Evolutionary conservation across 1,139 yeast genomes (phyloP).

Genomic region (Debaryomyces coudertii): DNA sequence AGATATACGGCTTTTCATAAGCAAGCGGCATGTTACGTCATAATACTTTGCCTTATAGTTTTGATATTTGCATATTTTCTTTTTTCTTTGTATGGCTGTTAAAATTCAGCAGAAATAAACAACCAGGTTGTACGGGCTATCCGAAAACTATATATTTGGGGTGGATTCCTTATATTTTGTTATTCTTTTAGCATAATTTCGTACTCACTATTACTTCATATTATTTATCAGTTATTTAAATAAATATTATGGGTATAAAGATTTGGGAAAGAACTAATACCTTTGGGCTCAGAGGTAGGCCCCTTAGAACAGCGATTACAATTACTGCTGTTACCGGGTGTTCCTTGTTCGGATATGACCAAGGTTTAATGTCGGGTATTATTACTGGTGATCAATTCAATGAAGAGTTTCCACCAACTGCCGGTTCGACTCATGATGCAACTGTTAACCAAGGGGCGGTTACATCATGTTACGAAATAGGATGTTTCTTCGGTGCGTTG

Average conservation of each 20-base stretch:
- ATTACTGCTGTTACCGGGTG: slow-evolving; percentile 66
- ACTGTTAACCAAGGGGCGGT: slow-evolving; percentile 66
- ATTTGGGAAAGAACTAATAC: slow-evolving; percentile 39
- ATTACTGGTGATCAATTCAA: slow-evolving; percentile 65
- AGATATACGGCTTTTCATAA: background rate
- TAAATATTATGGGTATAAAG: slow-evolving; percentile 11
- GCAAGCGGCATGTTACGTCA: background rate
- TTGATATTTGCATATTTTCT: background rate
- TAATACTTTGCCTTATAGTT: background rate
- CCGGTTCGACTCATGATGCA: slow-evolving; percentile 12
- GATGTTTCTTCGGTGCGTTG: slow-evolving; percentile 76
- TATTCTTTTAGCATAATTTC: background rate
- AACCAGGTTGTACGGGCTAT: background rate
- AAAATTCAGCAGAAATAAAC: slow-evolving; percentile 2
- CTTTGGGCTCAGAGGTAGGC: slow-evolving; percentile 52
- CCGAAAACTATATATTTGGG: slow-evolving; percentile 5
- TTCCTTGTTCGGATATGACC: slow-evolving; percentile 75
- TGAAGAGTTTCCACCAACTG: slow-evolving; percentile 55
- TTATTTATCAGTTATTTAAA: slow-evolving; percentile 4
- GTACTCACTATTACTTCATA: slow-evolving; percentile 2
- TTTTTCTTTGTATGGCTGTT: background rate
- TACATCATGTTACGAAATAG: slow-evolving; percentile 73
- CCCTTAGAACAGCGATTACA: slow-evolving; percentile 51
- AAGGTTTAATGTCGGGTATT: slow-evolving; percentile 76
- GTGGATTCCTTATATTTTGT: background rate